These are phyloP conservation scores for Rhodotorula sp. DNA, from an alignment of 1,284 basidiomycete species.

Conservation along the genomic window DNA sequence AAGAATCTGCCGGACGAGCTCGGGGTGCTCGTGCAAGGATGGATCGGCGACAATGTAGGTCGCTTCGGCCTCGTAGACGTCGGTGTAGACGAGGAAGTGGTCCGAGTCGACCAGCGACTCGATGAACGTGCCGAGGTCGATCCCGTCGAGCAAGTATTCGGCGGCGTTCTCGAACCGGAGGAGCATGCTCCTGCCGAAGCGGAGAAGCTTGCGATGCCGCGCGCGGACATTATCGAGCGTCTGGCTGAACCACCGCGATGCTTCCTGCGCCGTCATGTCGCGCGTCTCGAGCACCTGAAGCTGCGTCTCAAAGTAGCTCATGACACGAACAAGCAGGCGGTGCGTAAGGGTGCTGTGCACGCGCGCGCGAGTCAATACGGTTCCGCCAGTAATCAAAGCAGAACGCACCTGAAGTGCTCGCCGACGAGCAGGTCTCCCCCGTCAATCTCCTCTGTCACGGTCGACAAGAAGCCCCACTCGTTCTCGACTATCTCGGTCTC, in stretches of 20 bases:
- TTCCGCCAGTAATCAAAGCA: not conserved
- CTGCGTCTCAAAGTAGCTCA: conserved; percentile 91
- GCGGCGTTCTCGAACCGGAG: conserved; percentile 93
- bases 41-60: conserved; percentile 89
- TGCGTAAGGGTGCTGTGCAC: conserved; percentile 71
- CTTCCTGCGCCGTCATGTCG: conserved; percentile 74
- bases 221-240: conserved; percentile 90
- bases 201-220: conserved; percentile 88
- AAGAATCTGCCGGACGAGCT: conserved; percentile 76
- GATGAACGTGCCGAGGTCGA: conserved; percentile 79
- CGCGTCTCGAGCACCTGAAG: conserved; percentile 63
- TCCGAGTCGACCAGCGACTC: conserved; percentile 76
- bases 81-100: conserved; percentile 93
- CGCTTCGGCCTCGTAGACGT: conserved; percentile 82
- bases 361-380: not conserved
- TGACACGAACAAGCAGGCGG: conserved; percentile 83
- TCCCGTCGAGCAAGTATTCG: conserved; percentile 81
- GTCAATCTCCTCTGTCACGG: conserved; percentile 82
- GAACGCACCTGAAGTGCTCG: conserved; percentile 79
- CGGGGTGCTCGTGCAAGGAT: conserved; percentile 77
- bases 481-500: conserved; percentile 96
- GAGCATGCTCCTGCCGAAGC: conserved; percentile 64
- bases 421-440: conserved; percentile 91
- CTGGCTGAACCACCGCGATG: conserved; percentile 85
- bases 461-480: conserved; percentile 93